These are phyloP conservation scores for Citrus cavaleriei DNA, from an alignment of 345 rosid species.

Conservation along the genomic window DNA sequence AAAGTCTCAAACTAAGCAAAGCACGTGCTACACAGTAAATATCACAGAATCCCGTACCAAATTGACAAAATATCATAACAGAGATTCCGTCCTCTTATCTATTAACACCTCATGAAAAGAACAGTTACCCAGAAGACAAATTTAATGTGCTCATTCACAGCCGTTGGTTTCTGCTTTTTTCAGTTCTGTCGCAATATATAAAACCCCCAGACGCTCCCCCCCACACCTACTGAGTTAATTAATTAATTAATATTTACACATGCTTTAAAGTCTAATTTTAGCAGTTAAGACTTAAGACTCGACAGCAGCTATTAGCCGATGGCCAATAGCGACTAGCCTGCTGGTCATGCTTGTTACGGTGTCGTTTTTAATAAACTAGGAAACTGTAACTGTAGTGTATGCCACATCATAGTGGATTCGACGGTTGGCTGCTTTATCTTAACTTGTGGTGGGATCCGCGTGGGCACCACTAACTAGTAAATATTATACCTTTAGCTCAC, in stretches of 20 bases:
- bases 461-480: not conserved
- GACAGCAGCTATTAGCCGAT: not conserved
- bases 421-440: not conserved
- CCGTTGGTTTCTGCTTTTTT: not conserved
- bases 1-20: too few relatives aligned
- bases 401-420: too few relatives aligned
- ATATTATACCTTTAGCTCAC: not conserved
- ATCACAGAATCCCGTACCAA: not conserved
- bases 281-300: not conserved
- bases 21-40: too few relatives aligned
- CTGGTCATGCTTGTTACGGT: not conserved
- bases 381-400: too few relatives aligned
- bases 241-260: not conserved
- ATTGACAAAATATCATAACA: not conserved
- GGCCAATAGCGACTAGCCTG: not conserved
- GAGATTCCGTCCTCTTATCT: not conserved
- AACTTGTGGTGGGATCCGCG: not conserved
- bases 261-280: not conserved
- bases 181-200: not conserved
- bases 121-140: not conserved
- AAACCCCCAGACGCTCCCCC: not conserved
- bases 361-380: not conserved
- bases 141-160: not conserved
- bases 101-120: not conserved
- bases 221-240: not conserved